Conservation (phyloP, 768 basidiomycete species). For the Amanita thiersii region DNA sequence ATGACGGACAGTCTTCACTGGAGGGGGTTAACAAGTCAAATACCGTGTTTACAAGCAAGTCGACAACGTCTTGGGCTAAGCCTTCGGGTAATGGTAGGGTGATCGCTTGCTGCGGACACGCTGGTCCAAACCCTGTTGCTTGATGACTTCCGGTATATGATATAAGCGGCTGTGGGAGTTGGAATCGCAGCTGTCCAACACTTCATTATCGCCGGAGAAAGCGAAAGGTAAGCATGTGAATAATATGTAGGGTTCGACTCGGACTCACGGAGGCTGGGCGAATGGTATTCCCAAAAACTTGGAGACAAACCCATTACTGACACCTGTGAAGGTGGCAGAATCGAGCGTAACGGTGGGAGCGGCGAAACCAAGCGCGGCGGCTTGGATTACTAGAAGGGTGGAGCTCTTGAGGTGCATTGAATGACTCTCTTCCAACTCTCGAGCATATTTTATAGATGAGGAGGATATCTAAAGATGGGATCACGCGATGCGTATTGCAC, state of each 20-base stretch:
- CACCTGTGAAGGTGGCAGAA: conserved; percentile 34
- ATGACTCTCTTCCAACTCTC: no score
- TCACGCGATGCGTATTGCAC: no score
- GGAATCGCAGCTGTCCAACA: conserved; percentile 32
- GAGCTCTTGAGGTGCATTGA: no score
- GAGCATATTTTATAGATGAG: no score
- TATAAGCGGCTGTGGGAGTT: conserved; percentile 27
- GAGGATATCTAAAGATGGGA: no score
- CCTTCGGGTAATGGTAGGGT: conserved; percentile 22
- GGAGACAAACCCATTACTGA: conserved; percentile 21
- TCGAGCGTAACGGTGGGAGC: conserved; percentile 35
- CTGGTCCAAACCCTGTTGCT: conserved; percentile 32
- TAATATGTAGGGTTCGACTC: background rate
- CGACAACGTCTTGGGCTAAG: conserved; percentile 19
- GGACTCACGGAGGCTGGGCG: conserved; percentile 38
- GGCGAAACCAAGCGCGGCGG: no score
- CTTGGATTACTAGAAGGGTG: no score
- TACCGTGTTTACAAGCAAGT: conserved; percentile 20
- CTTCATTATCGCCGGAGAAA: conserved; percentile 13
- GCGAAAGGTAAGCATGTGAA: background rate
- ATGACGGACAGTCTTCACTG: conserved; percentile 35
- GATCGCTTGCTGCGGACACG: conserved; percentile 39
- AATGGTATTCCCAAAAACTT: conserved; percentile 45
- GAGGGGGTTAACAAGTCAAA: conserved; percentile 20
- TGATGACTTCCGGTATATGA: conserved; percentile 28